Base-by-base conservation (phyloP, 2,329 filamentous ascomycete genomes). In the Colletotrichum lentis region DNA sequence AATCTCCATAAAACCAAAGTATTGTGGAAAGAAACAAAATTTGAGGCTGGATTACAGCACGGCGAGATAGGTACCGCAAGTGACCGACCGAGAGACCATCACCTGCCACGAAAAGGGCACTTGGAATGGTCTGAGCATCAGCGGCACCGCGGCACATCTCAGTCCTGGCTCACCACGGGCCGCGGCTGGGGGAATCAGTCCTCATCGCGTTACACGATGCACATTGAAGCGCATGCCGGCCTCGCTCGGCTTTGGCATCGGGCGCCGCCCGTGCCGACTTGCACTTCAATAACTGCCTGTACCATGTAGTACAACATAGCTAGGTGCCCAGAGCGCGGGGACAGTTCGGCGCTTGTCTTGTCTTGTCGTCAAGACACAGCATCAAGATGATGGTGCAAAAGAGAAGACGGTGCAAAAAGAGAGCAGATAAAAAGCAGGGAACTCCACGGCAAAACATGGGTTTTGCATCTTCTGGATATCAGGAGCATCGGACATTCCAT, bases 91-190 rank as follows among this genome's bases (percentile, higher is more conserved):
- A 66, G 55, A 55, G 50, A 61, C 49, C 47, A 16, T 35, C 27
- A 46, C 54, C 27, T 65, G 49, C 50, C 54, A 43, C 55, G 35
- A 31, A 35, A 41, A n/a, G 24, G 20, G 22, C 47, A 35, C 50
- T 16, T 56, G 62, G 62, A 68, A 68, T 68, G 66, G 43, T 39
- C 62, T 60, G 43, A 60, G 56, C 66, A 68, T n/a, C n/a, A n/a
- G n/a, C n/a, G n/a, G n/a, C n/a, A n/a, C 65, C 27, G n/a, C 47
- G 41, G 47, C 22, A 24, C 44, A 66, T 61, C 43, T 65, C 50
- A 50, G 24, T 46, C 52, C 62, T n/a, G 56, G 66, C 66, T 54
- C 66, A 46, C 66, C 62, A 66, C 50, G 47, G 55, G 18, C 20
- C 44, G 41, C 27, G 43, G 24, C 20, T 57, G 54, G 50, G 44